Percentiles rank a stretch among this genome's conserved stretches.
Conservation (phyloP, 495 filamentous ascomycete species). For the Lentithecium fluviatile region DNA sequence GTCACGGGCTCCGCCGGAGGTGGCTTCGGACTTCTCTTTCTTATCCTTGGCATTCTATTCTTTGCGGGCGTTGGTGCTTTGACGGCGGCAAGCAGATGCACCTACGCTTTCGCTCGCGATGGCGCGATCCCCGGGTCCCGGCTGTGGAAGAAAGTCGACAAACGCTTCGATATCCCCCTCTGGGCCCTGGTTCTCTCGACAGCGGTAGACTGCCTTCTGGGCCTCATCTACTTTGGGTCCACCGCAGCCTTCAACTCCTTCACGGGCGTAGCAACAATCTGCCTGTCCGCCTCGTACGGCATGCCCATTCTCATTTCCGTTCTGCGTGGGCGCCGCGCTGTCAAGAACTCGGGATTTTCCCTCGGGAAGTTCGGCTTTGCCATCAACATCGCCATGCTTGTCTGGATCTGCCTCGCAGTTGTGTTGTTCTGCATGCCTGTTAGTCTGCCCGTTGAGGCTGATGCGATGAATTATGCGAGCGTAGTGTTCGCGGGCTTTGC, state of each 20-base stretch:
- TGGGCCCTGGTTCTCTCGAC: constrained; percentile 59
- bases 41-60: constrained; percentile 67
- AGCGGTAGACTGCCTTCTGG: constrained; percentile 54
- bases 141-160: constrained; percentile 61
- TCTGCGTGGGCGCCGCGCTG: constrained; percentile 50
- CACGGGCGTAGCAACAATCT: constrained; percentile 66
- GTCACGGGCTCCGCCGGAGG: constrained; percentile 61
- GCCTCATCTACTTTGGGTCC: constrained; percentile 63
- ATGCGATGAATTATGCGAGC: constrained; percentile 41
- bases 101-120: constrained; percentile 62
- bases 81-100: constrained; percentile 60
- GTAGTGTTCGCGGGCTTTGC: constrained; percentile 44
- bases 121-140: constrained; percentile 66
- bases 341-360: constrained; percentile 51
- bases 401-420: constrained; percentile 54
- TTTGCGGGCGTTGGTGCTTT: constrained; percentile 60
- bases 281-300: constrained; percentile 61
- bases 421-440: constrained; percentile 59
- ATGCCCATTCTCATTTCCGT: constrained; percentile 61
- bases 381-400: constrained; percentile 52
- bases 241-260: constrained; percentile 65
- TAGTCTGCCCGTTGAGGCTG: constrained; percentile 49
- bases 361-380: constrained; percentile 53
- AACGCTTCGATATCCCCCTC: constrained; percentile 56
- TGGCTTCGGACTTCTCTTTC: constrained; percentile 69